Percentiles rank a stretch among this genome's conserved stretches.
Evolutionary conservation across 352 stramenopile species (phyloP).

Genomic region (Saprolegnia diclina): DNA sequence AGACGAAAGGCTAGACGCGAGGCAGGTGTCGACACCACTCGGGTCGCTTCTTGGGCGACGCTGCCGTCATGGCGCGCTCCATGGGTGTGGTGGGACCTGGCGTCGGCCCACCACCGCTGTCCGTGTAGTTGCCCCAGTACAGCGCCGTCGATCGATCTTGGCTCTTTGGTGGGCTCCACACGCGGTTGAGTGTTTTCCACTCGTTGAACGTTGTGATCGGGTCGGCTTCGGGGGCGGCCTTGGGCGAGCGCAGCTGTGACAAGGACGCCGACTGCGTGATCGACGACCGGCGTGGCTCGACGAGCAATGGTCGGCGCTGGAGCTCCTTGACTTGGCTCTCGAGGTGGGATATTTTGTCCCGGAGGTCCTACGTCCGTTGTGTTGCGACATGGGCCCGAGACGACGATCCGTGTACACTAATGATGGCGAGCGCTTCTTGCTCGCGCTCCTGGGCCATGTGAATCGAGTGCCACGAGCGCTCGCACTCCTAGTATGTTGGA

Average conservation of each 20-base stretch:
- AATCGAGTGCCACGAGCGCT: constrained; percentile 20
- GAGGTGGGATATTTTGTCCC: neutral
- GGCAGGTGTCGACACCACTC: neutral
- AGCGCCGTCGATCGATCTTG: neutral
- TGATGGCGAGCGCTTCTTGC: constrained; percentile 23
- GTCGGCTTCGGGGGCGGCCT: neutral
- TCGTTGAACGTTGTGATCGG: constrained; percentile 10
- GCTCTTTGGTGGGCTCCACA: constrained; percentile 16
- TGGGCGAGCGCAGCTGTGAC: neutral
- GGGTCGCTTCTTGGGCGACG: neutral
- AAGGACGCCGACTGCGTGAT: neutral
- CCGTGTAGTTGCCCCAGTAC: constrained; percentile 20
- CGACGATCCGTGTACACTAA: neutral
- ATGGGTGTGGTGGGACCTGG: neutral
- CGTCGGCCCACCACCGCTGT: neutral
- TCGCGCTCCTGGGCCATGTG: constrained; percentile 12
- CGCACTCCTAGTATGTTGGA: constrained; percentile 6
- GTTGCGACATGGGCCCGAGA: neutral
- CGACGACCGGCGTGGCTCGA: neutral
- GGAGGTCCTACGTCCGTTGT: constrained; percentile 8
- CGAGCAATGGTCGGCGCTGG: neutral
- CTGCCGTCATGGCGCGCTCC: constrained; percentile 20
- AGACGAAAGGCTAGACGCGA: neutral
- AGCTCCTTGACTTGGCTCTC: constrained; percentile 21
- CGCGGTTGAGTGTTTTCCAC: constrained; percentile 15